Base-by-base conservation (phyloP, 208 protist genomes). In the Lotmaria passim region DNA sequence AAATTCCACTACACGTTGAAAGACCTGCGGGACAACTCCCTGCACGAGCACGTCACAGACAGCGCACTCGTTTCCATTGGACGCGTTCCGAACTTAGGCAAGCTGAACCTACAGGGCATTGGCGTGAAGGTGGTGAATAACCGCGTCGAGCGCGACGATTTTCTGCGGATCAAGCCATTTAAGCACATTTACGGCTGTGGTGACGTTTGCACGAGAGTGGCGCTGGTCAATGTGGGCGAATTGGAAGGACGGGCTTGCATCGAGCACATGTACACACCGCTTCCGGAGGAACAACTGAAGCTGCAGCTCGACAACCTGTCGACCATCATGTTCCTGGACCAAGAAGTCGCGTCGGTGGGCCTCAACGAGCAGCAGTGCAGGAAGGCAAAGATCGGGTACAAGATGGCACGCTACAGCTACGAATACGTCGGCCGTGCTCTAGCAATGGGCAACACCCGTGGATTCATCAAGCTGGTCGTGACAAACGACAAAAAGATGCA, bases 301-400 rank as follows among this genome's bases (percentile, higher is more conserved):
- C 72, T 85, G 23, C 56, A 69, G 31, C 67, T 96, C 2, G 88
- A 96, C 70, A 97, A 97, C 44, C 67, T 97, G 7, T 97, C 93
- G 21, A 95, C 90, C 15, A 97, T 97, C 65, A 95, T 97, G 91
- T 97, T 97, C 70, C 79, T 97, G 6, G 90, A 97, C 69, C 89
- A 94, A 61, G 90, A 97, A 51, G 89, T 97, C 6, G 89, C 93
- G 1, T 80, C 87, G 12, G 91, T 96, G 6, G 93, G 93, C 0
- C 62, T 96, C 41, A 97, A 97, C 68, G 93, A 97, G 67, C 85
- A 93, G 68, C 81, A 93, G 59, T 95, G 90, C 52, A 73, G 75
- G 31, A 82, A 84, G 8, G 62, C 77, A 51, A 86, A 85, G 44
- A 89, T 97, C 52, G 79, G 80, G 7, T 95, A 97, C 78, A 92